Evolutionary conservation across 495 filamentous ascomycete genomes (phyloP).

Genomic region (Massariosphaeria phaeospora): DNA sequence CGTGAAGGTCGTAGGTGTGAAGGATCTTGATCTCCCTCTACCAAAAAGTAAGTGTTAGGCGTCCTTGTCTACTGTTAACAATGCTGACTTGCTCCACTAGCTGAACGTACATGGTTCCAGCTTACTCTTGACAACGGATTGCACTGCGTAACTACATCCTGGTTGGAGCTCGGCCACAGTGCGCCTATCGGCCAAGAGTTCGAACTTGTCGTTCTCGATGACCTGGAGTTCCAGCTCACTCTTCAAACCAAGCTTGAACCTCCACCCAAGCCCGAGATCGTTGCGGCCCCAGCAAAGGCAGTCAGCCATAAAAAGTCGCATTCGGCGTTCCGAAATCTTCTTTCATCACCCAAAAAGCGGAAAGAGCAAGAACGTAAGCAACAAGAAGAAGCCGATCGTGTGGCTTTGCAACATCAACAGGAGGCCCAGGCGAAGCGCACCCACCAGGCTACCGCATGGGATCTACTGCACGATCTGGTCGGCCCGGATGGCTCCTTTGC

Average conservation of each 20-base stretch:
- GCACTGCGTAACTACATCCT: conserved; percentile 94
- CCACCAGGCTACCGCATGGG: conserved; percentile 65
- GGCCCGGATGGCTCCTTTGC: conserved; percentile 90
- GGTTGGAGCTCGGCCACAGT: conserved; percentile 85
- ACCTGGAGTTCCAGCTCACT: conserved; percentile 94
- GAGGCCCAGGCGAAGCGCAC: conserved; percentile 61
- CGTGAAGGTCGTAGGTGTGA: conserved; percentile 94
- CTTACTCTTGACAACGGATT: conserved; percentile 95
- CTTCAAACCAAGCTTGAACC: conserved; percentile 90
- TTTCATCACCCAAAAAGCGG: conserved; percentile 89
- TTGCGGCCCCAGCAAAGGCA: conserved; percentile 41
- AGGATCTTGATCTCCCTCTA: conserved; percentile 85
- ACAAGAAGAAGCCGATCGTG: conserved; percentile 66
- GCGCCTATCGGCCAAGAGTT: conserved; percentile 98
- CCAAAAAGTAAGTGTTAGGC: conserved; percentile 66
- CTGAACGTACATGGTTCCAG: conserved; percentile 85
- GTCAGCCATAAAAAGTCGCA: conserved; percentile 56
- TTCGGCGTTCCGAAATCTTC: conserved; percentile 84
- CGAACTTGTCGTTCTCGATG: conserved; percentile 91
- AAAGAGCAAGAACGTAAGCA: conserved; percentile 83
- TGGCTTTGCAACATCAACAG: conserved; percentile 55
- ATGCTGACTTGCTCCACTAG: conserved; percentile 46
- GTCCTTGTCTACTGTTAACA: not conserved
- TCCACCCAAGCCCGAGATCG: conserved; percentile 50
- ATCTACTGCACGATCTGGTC: conserved; percentile 76